These are phyloP conservation scores for Hibiscus trionum DNA, from an alignment of 345 rosid genomes.

Conservation along the genomic window DNA sequence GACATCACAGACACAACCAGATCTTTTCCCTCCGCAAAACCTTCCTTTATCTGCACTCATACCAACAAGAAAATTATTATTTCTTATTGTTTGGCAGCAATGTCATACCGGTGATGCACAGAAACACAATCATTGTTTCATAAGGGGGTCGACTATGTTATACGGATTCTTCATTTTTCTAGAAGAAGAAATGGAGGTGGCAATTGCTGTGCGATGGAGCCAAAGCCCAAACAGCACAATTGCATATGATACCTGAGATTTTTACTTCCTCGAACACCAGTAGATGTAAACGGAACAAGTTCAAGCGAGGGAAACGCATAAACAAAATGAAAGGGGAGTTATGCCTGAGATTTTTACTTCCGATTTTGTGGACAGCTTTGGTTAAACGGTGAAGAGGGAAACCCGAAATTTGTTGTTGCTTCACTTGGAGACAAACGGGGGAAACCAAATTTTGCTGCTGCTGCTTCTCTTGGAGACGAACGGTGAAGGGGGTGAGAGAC, in stretches of 20 bases:
- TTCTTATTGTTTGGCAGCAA: neutral
- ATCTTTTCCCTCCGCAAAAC: conserved; percentile 43
- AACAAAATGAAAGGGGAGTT: too few relatives aligned
- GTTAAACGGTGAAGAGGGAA: too few relatives aligned
- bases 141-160: neutral
- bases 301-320: too few relatives aligned
- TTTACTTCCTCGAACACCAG: too few relatives aligned
- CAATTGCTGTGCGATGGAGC: neutral
- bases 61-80: neutral
- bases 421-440: too few relatives aligned
- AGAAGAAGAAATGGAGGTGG: neutral
- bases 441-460: too few relatives aligned
- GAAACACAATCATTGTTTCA: neutral
- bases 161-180: neutral
- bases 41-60: conserved; percentile 32
- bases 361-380: too few relatives aligned
- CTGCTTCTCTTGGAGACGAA: too few relatives aligned
- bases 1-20: conserved; percentile 44
- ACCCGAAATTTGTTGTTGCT: too few relatives aligned
- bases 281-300: too few relatives aligned
- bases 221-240: neutral
- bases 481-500: too few relatives aligned
- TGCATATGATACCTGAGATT: neutral
- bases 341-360: too few relatives aligned
- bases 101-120: neutral